Evolutionary conservation across 1,284 basidiomycete genomes (phyloP), one percentile per base, ranked within the genome.

Genomic region (Mycosarcoma mackinlayi): DNA sequence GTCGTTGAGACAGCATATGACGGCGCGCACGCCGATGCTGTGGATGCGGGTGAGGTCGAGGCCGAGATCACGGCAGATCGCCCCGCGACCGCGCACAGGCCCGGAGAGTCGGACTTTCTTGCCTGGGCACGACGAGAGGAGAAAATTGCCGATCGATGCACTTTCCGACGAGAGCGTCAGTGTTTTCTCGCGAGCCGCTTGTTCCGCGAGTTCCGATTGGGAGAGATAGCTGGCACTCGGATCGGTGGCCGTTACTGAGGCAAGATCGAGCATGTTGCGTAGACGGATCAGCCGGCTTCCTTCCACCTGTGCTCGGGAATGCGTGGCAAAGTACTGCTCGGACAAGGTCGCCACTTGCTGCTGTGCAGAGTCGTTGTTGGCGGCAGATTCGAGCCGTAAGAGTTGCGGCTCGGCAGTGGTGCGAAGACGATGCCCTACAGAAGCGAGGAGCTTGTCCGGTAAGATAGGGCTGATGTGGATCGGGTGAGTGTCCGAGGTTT

Each of bases 111-210:
- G 88, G 10, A 98, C 91, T 86, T 97, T 94, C 84, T 98, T 98
- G 8, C 95, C 95, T 0, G 95, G 95, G 84, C 94, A 98, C 6
- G 92, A 94, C 3, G 91, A 93, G 27, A 98, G 84, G 42, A 91
- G 87, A 31, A 98, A 83, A 82, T 98, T 98, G n/a, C 95, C 95
- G 1, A 97, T 83, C 33, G 73, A 81, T 16, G 24, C 23, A 6
- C 41, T 28, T 1, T 23, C 23, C 19, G 19, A 9, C 37, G n/a
- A 35, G 33, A 8, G 33, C 33, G 11, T 4, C 28, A 48, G 33
- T 56, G 40, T 16, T 45, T 39, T 51, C 28, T 71, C 68, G 38
- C 39, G 30, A 10, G 55, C 14, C 8, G 67, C 59, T 18, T 58
- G 66, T 10, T 58, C 53, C 4, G 63, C 60, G 4, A 61, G 48